Evolutionary conservation across 2,329 filamentous ascomycete genomes (phyloP), one percentile per base, ranked within the genome.

Genomic region (Xylaria sp.): DNA sequence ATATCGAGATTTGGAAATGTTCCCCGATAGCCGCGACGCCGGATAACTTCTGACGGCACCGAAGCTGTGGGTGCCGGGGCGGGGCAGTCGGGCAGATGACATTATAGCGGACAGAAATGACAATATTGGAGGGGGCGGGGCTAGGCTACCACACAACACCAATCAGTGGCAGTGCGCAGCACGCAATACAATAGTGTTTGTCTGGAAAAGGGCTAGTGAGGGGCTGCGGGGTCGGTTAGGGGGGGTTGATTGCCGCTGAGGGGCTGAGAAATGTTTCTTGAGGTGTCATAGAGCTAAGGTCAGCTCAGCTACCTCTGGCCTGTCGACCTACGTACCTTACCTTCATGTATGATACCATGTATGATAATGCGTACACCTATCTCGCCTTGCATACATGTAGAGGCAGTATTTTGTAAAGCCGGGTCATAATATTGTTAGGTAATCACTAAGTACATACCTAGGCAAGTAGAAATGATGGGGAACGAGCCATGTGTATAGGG

Each of bases 141-240:
- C 56, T n/a, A 37, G 28, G 15, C 20, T 34, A 50, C 48, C 9
- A 9, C 9, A 18, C 13, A 20, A 13, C n/a, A 71, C 79, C 78
- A 80, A 80, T 80, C 63, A 77, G 15, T 56, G 18, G 9, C 15
- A 60, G 32, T 64, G 46, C 70, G 68, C 77, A 80, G 75, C 78
- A 80, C 79, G 79, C 78, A 76, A 81, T 81, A 51, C 66, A 57
- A 48, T 64, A 61, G 55, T 28, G 71, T 66, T 72, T 68, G 52
- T 59, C 74, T 65, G 57, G 20, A 75, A 75, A 59, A 23, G 69
- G 74, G 56, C 65, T 77, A 78, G 75, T 76, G 76, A 75, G 76
- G 75, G 76, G 77, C 71, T 57, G 66, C 18, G 60, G 60, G 44
- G 34, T 58, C 15, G 48, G 32, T 32, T 39, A 25, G 23, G 23